Evolutionary conservation across 768 basidiomycete genomes (phyloP), one percentile per base, ranked within the genome.

Genomic region (Rhizopogon vulgaris): DNA sequence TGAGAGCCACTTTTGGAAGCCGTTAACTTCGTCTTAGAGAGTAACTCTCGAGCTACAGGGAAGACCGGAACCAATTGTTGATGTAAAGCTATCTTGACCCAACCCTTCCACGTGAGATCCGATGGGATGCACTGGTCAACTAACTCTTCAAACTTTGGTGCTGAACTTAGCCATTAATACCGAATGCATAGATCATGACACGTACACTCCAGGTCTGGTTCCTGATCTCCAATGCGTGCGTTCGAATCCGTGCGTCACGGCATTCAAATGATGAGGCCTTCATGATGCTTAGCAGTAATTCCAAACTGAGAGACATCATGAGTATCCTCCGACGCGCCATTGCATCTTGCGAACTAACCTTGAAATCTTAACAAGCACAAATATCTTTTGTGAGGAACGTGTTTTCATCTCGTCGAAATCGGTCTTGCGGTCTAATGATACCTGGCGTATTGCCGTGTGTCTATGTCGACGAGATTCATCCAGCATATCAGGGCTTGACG

Each of bases 211-310:
- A 85, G 3, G 87, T 89, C 61, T 87, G 84, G 58, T 90, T 90
- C 52, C 82, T 82, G 65, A 89, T 93, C 58, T 87, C 84, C 38
- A 95, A 73, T 47, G 83, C 80, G 32, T 90, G 83, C 4, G 90
- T 92, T 54, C 81, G 80, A 64, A 94, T 88, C 30, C 79, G 79
- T 9, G 86, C 87, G 56, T 89, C 85, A 17, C 80, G 82, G 55
- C 84, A 90, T 49, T 89, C 84, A 63, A 96, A 89, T 14, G 92
- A 92, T 49, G 87, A 87, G 55, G 86, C 84, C 62, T 88, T 88
- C 66, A 83, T 80, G 57, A 90, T 84, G 61, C 87, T 92, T 48
- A 93, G 63, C 43, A 90, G 68, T 17, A 92, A 67, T 56, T 87
- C 80, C 41, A 89, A 72, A 60, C 87, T 90, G 48, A 41, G 57